phyloP scores from a whole-genome alignment of 2,329 filamentous ascomycete genomes.

The Clonostachys rhizophaga region DNA sequence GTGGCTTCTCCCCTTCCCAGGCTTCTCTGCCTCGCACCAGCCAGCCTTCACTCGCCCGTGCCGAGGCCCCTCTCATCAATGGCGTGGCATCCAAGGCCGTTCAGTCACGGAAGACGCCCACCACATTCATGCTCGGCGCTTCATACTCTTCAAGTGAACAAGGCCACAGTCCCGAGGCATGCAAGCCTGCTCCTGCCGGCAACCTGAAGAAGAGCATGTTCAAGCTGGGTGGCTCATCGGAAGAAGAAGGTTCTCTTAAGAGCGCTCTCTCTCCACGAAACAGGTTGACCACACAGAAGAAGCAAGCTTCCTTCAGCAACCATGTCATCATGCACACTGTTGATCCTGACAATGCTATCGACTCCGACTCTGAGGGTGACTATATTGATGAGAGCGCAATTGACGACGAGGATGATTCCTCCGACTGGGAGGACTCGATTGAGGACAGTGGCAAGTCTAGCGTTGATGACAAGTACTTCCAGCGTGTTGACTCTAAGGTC shows the following conservation, averaged over 20 bases:
- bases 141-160: slow-evolving; percentile 71
- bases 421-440: slow-evolving; percentile 61
- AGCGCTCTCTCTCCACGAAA: slow-evolving; percentile 41
- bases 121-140: slow-evolving; percentile 68
- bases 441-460: slow-evolving; percentile 82
- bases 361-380: slow-evolving; percentile 60
- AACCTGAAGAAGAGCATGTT: slow-evolving; percentile 36
- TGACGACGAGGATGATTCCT: slow-evolving; percentile 62
- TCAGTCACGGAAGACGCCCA: slow-evolving; percentile 55
- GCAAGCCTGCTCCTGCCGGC: slow-evolving; percentile 22
- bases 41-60: slow-evolving; percentile 41
- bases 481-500: slow-evolving; percentile 82
- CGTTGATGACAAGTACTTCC: slow-evolving; percentile 79
- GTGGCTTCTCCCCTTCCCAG: slow-evolving; percentile 78
- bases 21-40: slow-evolving; percentile 36
- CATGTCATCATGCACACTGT: slow-evolving; percentile 66
- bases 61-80: slow-evolving; percentile 47
- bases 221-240: slow-evolving; percentile 56
- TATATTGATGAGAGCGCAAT: slow-evolving; percentile 82
- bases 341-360: slow-evolving; percentile 46
- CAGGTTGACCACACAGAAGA: slow-evolving; percentile 51
- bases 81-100: slow-evolving; percentile 61
- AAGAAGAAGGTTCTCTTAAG: slow-evolving; percentile 73
- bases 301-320: slow-evolving; percentile 78
- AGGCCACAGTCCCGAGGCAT: slow-evolving; percentile 42